Evolutionary conservation across 805 yeast species (phyloP).

Genomic region (Ogataea degrootiae): DNA sequence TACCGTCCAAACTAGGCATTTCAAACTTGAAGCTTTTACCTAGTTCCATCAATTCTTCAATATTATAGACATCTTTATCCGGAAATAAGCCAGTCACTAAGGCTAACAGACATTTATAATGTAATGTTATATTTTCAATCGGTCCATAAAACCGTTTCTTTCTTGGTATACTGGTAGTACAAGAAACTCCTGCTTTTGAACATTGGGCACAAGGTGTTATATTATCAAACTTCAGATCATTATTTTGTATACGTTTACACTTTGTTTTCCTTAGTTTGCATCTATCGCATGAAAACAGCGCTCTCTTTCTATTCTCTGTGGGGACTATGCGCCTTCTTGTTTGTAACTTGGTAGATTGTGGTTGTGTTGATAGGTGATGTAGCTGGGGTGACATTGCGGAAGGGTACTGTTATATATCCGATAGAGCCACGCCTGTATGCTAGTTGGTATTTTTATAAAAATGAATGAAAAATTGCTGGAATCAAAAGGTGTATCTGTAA

Average conservation of each 20-base stretch:
- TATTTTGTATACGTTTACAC: slow-evolving; percentile 34
- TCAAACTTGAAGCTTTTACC: slow-evolving; percentile 31
- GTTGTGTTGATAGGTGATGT: background rate
- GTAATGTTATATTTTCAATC: slow-evolving; percentile 37
- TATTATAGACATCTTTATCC: slow-evolving; percentile 38
- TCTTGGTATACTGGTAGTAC: slow-evolving; percentile 39
- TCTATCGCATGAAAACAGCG: slow-evolving; percentile 41
- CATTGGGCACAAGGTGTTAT: slow-evolving; percentile 38
- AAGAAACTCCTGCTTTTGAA: slow-evolving; percentile 31
- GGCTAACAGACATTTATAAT: slow-evolving; percentile 37
- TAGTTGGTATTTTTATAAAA: too few species aligned
- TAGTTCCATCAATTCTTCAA: slow-evolving; percentile 36
- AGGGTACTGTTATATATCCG: background rate
- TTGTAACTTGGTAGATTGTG: slow-evolving; percentile 10
- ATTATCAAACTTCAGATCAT: slow-evolving; percentile 32
- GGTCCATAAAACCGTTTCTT: slow-evolving; percentile 39
- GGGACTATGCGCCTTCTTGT: slow-evolving; percentile 34
- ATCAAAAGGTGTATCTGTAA: too few species aligned
- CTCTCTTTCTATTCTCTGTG: slow-evolving; percentile 35
- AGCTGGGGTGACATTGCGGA: background rate
- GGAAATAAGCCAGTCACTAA: slow-evolving; percentile 40
- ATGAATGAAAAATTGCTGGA: too few species aligned
- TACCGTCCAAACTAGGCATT: slow-evolving; percentile 29
- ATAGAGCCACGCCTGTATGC: background rate
- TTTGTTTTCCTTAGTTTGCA: slow-evolving; percentile 41